These are phyloP conservation scores for Cyathus striatus DNA, from an alignment of 768 basidiomycete species.

Conservation along the genomic window DNA sequence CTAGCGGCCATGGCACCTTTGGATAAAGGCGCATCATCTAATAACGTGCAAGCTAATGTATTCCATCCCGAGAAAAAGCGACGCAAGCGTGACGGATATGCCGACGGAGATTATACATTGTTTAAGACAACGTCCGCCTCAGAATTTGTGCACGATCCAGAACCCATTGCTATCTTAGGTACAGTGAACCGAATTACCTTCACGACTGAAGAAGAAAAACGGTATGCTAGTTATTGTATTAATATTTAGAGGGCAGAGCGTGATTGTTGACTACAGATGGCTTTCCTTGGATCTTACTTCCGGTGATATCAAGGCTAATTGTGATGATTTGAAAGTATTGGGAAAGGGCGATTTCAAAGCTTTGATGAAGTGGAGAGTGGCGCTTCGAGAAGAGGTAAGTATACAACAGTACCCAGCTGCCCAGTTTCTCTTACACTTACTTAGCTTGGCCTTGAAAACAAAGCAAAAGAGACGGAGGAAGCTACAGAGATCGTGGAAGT, in stretches of 20 bases:
- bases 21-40: slow-evolving; percentile 51
- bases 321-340: slow-evolving; percentile 90
- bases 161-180: slow-evolving; percentile 80
- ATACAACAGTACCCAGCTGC: neutral
- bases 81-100: slow-evolving; percentile 89
- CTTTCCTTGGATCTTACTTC: slow-evolving; percentile 66
- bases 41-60: slow-evolving; percentile 81
- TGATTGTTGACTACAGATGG: slow-evolving; percentile 50
- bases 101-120: slow-evolving; percentile 88
- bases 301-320: slow-evolving; percentile 74
- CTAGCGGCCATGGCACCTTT: slow-evolving; percentile 44
- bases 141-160: slow-evolving; percentile 63
- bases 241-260: slow-evolving; percentile 1
- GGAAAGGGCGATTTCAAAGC: slow-evolving; percentile 97
- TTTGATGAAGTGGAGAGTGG: slow-evolving; percentile 85
- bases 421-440: slow-evolving; percentile 1
- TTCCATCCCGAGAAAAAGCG: slow-evolving; percentile 98
- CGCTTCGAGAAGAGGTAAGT: slow-evolving; percentile 84
- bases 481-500: slow-evolving; percentile 67
- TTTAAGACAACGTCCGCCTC: slow-evolving; percentile 69
- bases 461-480: slow-evolving; percentile 69
- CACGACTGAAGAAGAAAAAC: slow-evolving; percentile 77
- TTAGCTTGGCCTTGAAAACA: slow-evolving; percentile 82
- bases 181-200: slow-evolving; percentile 75
- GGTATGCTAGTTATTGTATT: slow-evolving; percentile 42